These are phyloP conservation scores for Ganoderma resinaceum DNA, from an alignment of 1,284 basidiomycete genomes.

Conservation along the genomic window DNA sequence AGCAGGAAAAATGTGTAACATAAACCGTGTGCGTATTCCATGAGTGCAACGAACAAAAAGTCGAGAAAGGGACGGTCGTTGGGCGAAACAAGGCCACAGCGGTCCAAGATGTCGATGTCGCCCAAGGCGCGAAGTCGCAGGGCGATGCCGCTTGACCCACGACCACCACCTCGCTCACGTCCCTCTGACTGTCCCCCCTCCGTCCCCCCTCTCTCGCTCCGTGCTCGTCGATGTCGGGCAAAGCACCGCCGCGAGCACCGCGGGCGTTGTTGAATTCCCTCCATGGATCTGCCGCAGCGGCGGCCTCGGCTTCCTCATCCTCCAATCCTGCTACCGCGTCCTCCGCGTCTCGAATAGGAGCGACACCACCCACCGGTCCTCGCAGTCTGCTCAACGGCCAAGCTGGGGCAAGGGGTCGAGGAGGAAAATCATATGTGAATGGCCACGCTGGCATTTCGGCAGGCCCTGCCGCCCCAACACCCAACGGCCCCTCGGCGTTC, in stretches of 20 bases:
- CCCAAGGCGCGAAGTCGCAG: constrained; percentile 32
- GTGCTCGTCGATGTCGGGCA: constrained; percentile 64
- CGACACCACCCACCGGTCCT: constrained; percentile 63
- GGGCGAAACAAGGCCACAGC: constrained; percentile 26
- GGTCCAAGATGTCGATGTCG: constrained; percentile 33
- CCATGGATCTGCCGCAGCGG: constrained; percentile 37
- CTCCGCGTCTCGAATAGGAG: constrained; percentile 50
- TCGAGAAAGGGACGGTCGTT: constrained; percentile 14
- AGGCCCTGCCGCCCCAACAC: constrained; percentile 35
- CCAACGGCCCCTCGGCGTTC: constrained; percentile 38
- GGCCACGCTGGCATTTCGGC: constrained; percentile 37
- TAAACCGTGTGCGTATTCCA: constrained; percentile 25
- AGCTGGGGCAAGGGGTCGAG: constrained; percentile 28
- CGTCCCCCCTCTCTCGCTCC: constrained; percentile 24
- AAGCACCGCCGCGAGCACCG: constrained; percentile 75
- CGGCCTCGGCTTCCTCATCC: constrained; percentile 31
- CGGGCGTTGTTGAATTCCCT: constrained; percentile 64
- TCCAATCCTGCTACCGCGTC: constrained; percentile 37
- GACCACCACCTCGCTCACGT: constrained; percentile 33
- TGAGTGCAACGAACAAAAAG: constrained; percentile 22
- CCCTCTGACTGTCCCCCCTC: constrained; percentile 18
- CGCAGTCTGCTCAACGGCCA: constrained; percentile 55
- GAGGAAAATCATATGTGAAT: constrained; percentile 40
- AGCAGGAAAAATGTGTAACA: constrained; percentile 17
- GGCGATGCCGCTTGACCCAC: constrained; percentile 35